Evolutionary conservation across 2,329 filamentous ascomycete genomes (phyloP).

Genomic region (Neonectria hederae): DNA sequence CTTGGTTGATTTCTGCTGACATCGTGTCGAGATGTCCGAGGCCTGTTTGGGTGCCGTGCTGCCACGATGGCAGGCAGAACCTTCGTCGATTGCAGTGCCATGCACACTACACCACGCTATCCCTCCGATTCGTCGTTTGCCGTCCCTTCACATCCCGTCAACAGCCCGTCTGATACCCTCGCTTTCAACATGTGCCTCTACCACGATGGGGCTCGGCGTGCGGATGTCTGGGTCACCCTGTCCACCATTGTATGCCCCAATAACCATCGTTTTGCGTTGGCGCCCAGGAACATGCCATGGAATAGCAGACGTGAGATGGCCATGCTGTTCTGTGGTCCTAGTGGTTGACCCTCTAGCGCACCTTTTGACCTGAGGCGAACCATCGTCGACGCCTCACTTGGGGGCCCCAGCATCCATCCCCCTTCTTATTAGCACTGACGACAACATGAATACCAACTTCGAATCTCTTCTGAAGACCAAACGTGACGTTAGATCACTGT

Average conservation of each 20-base stretch:
- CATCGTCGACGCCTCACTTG: not conserved
- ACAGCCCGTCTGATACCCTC: not conserved
- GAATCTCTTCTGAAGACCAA: not conserved
- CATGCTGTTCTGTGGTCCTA: not conserved
- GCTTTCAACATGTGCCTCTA: not conserved
- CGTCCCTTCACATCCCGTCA: not conserved
- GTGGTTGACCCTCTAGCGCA: not conserved
- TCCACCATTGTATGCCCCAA: not conserved
- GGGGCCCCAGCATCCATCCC: not conserved
- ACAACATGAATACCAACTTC: not conserved
- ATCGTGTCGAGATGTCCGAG: not conserved
- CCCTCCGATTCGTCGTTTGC: not conserved
- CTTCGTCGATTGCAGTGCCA: not conserved
- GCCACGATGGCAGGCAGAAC: not conserved
- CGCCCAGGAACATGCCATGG: not conserved
- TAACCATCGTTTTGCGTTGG: not conserved
- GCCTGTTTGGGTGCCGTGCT: not conserved
- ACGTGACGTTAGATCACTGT: not conserved
- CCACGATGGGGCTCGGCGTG: not conserved
- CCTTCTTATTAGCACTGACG: not conserved
- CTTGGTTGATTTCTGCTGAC: not conserved
- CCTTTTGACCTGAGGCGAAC: not conserved
- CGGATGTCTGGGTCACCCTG: not conserved
- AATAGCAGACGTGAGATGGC: not conserved
- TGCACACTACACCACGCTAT: not conserved